phyloP scores from a whole-genome alignment of 106 monocot species.

The Dioscorea zingiberensis region DNA sequence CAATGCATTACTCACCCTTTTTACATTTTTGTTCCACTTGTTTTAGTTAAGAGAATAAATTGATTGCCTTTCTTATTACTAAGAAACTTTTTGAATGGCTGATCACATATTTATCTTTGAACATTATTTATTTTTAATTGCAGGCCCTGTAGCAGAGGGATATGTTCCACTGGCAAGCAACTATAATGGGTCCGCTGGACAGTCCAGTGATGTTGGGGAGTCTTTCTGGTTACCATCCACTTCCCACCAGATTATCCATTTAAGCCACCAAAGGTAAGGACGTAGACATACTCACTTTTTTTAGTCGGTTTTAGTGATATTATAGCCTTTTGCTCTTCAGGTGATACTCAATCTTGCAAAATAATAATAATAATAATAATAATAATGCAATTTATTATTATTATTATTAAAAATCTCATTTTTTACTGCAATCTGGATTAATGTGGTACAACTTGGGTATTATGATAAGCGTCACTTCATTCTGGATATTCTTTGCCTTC shows the following conservation, averaged over 20 bases:
- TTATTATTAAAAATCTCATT: too few species aligned
- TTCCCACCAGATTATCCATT: conserved; percentile 43
- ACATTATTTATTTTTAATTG: not conserved
- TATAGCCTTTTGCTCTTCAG: too few species aligned
- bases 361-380: too few species aligned
- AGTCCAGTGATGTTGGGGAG: conserved; percentile 36
- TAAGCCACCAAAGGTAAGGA: conserved; percentile 35
- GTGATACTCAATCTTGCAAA: too few species aligned
- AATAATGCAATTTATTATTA: too few species aligned
- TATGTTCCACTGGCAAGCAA: conserved; percentile 42
- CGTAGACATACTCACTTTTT: not conserved
- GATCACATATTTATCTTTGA: too few species aligned
- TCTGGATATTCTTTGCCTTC: conserved; percentile 7
- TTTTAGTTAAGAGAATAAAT: too few species aligned
- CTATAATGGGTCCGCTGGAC: conserved; percentile 38
- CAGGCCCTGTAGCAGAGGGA: conserved; percentile 46
- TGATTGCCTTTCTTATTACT: too few species aligned
- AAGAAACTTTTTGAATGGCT: too few species aligned
- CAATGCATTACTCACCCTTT: too few species aligned
- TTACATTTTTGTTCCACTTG: too few species aligned
- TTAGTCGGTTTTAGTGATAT: not conserved
- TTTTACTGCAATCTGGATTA: too few species aligned
- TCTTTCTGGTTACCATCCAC: conserved; percentile 33
- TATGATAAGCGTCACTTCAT: not conserved
- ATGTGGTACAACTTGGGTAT: not conserved